phyloP scores from a whole-genome alignment of 345 rosid species.

The Euphorbia lathyris region DNA sequence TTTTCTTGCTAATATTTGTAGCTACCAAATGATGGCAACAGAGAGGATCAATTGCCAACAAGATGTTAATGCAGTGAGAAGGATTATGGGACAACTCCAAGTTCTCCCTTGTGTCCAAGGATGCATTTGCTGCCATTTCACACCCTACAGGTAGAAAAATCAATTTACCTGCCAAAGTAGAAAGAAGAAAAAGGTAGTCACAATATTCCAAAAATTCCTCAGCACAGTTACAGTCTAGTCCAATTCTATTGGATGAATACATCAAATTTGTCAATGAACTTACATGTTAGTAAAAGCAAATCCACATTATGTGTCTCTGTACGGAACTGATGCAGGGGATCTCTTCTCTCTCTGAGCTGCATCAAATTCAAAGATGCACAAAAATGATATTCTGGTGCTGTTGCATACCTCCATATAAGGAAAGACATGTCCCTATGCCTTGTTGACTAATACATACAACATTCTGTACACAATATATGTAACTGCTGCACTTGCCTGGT shows the following conservation, averaged over 20 bases:
- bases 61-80: no score
- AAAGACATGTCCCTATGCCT: neutral
- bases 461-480: neutral
- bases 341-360: neutral
- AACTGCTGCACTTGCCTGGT: neutral
- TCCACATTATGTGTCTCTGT: neutral
- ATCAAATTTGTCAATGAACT: neutral
- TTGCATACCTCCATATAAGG: conserved; percentile 2
- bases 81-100: no score
- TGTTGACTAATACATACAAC: neutral
- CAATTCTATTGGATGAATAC: neutral
- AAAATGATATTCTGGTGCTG: conserved; percentile 4
- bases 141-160: conserved; percentile 12
- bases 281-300: neutral
- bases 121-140: conserved; percentile 24
- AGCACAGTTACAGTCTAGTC: neutral
- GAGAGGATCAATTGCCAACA: no score
- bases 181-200: neutral
- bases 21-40: no score
- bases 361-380: neutral
- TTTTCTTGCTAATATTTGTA: no score
- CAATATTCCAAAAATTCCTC: neutral
- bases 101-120: conserved; percentile 13
- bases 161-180: conserved; percentile 4
- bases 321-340: neutral